phyloP scores from a whole-genome alignment of 371 early-diverging fungal genomes.

The Mucor plumbeus region DNA sequence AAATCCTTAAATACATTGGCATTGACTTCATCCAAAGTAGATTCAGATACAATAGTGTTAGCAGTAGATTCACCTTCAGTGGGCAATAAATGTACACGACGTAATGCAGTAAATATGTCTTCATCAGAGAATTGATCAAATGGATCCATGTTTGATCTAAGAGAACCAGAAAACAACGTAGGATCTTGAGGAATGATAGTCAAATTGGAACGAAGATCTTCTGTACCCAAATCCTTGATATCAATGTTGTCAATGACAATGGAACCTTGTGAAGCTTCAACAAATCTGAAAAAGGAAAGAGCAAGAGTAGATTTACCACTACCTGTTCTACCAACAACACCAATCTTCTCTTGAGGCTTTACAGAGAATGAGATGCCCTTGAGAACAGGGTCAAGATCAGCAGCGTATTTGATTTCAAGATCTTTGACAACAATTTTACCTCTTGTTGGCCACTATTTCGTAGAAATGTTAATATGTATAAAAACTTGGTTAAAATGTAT shows the following conservation, averaged over 20 bases:
- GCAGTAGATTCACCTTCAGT: slow-evolving; percentile 56
- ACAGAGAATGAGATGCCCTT: slow-evolving; percentile 58
- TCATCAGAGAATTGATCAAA: slow-evolving; percentile 62
- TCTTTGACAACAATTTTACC: slow-evolving; percentile 67
- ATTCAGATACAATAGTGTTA: slow-evolving; percentile 52
- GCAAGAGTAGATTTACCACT: slow-evolving; percentile 82
- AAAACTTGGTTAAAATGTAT: too few relatives aligned
- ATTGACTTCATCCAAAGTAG: slow-evolving; percentile 24
- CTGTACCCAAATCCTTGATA: slow-evolving; percentile 73
- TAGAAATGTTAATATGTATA: too few relatives aligned
- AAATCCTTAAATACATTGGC: slow-evolving; percentile 49
- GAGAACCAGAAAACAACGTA: slow-evolving; percentile 66
- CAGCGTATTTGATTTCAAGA: slow-evolving; percentile 63
- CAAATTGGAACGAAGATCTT: slow-evolving; percentile 72
- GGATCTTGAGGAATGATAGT: slow-evolving; percentile 78
- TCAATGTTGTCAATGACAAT: slow-evolving; percentile 80
- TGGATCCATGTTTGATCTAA: slow-evolving; percentile 71
- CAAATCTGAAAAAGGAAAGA: slow-evolving; percentile 76
- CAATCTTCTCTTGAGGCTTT: slow-evolving; percentile 60
- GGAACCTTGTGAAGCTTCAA: slow-evolving; percentile 69
- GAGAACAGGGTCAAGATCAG: slow-evolving; percentile 65
- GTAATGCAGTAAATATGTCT: slow-evolving; percentile 69
- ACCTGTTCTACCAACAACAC: slow-evolving; percentile 74
- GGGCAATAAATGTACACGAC: slow-evolving; percentile 56
- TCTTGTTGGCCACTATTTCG: slow-evolving; percentile 57